Percentiles rank a stretch among this genome's conserved stretches.
Conservation (phyloP, 306 rosid species). For the Medicago arabica region DNA sequence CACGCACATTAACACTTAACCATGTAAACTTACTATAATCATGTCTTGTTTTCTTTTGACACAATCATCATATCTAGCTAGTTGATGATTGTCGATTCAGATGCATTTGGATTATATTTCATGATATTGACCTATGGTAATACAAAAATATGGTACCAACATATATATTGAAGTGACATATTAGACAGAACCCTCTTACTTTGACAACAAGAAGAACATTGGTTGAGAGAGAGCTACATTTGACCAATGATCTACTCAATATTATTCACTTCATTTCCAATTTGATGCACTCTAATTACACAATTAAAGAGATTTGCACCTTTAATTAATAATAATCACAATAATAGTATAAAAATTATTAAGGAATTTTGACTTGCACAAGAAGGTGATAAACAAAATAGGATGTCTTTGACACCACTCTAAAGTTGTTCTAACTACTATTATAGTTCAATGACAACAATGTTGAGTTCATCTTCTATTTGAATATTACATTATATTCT, state of each 20-base stretch:
- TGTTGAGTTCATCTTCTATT: slow-evolving; percentile 26
- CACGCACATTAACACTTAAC: not conserved
- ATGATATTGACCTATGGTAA: not conserved
- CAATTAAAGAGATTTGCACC: slow-evolving; percentile 1
- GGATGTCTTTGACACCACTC: slow-evolving; percentile 76
- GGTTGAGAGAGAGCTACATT: slow-evolving; percentile 24
- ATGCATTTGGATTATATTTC: not conserved
- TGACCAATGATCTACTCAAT: slow-evolving; percentile 6
- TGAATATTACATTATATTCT: slow-evolving; percentile 14
- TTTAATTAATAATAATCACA: not conserved
- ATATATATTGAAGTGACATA: not conserved
- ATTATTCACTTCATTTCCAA: not conserved
- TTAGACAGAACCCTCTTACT: not conserved
- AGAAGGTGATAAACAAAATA: slow-evolving; percentile 55
- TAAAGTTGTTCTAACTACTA: slow-evolving; percentile 65
- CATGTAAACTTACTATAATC: not conserved
- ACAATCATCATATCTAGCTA: not conserved
- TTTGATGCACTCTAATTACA: not conserved
- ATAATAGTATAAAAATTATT: not conserved
- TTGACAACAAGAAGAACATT: not conserved
- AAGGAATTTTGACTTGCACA: slow-evolving; percentile 48
- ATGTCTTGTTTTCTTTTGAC: not conserved
- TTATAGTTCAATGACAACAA: slow-evolving; percentile 17
- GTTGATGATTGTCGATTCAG: not conserved
- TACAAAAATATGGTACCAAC: not conserved